Evolutionary conservation across 2,329 filamentous ascomycete species (phyloP), one percentile per base, ranked within the genome.

Genomic region (Neofusicoccum sp.): DNA sequence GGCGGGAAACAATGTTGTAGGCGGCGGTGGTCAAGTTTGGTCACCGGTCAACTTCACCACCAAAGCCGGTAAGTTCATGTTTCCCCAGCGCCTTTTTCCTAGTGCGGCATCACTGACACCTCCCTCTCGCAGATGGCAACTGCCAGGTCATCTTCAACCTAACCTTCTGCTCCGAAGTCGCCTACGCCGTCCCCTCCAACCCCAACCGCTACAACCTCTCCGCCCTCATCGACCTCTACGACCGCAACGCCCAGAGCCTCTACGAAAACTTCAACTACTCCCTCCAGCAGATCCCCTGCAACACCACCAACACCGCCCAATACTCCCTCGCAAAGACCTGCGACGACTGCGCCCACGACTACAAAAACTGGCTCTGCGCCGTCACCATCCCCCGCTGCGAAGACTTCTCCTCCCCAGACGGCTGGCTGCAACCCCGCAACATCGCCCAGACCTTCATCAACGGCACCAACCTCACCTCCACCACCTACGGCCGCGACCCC

Each of bases 341-440:
- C 79, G 75, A 79, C 44, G 84, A 96, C 73, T 99, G 95, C 75
- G 84, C 80, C 14, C 70, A 72, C 0, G 91, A 91, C 7, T 99
- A 99, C 82, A 97, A 96, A 74, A 82, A 87, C 69, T 99, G 95
- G 95, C 86, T 99, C 20, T 99, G 95, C 78, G 89, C 91, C 26
- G 92, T 98, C 30, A 89, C 87, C 14, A 95, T 99, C 63, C 95
- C 95, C 1, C 89, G 93, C 31, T 99, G 95, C 78, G 88, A 91
- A 69, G 93, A 97, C 76, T 95, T 90, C 68, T 84, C 82, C 54
- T 84, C 81, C 51, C 68, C 73, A 1, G 78, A 80, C 12, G 58
- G 20, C 2, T 70, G 63, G 54, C 81, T 91, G 2, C 84, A 87
- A 63, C 79, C 82, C 20, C 89, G 95, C 47, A 95, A 93, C 69